These are phyloP conservation scores for Graphilbum sp. DNA, from an alignment of 2,329 filamentous ascomycete species.

Conservation along the genomic window DNA sequence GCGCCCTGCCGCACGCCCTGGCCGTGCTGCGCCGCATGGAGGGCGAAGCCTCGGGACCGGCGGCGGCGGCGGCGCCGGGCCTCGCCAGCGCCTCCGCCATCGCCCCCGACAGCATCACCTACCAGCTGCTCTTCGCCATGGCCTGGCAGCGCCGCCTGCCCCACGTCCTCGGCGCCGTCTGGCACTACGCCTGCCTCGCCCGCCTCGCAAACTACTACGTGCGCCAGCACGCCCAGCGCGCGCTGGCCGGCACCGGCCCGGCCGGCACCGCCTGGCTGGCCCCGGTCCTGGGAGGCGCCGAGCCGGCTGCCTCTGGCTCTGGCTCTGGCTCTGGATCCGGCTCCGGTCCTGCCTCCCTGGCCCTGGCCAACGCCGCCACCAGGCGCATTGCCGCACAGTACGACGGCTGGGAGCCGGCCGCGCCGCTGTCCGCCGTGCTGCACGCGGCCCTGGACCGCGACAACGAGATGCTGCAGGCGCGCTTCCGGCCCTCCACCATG, in stretches of 20 bases:
- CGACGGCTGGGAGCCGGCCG: conserved; percentile 6
- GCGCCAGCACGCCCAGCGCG: conserved; percentile 10
- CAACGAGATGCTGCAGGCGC: conserved; percentile 4
- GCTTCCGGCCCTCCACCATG: background rate
- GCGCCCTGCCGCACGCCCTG: conserved; percentile 10
- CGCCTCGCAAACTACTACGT: conserved; percentile 13
- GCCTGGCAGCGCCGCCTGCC: conserved; percentile 17
- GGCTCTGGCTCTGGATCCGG: no score
- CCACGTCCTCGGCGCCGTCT: conserved; percentile 16
- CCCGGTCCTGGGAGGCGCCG: background rate
- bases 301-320: no score
- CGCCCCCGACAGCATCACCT: conserved; percentile 17
- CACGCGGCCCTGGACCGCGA: conserved; percentile 7
- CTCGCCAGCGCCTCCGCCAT: background rate
- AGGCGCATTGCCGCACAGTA: conserved; percentile 4
- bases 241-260: conserved; percentile 2
- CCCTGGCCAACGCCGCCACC: conserved; percentile 1
- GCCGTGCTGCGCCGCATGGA: conserved; percentile 13
- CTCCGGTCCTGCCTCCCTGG: no score
- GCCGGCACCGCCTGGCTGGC: background rate
- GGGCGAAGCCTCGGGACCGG: no score
- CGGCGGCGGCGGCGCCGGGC: no score
- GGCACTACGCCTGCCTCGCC: conserved; percentile 16
- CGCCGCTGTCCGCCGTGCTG: conserved; percentile 6
- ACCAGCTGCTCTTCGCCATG: conserved; percentile 21